A percentile compares a stretch with the other conserved stretches of the same genome.
phyloP scores from a whole-genome alignment of 257 asterid species.

The Penstemon newberryi region DNA sequence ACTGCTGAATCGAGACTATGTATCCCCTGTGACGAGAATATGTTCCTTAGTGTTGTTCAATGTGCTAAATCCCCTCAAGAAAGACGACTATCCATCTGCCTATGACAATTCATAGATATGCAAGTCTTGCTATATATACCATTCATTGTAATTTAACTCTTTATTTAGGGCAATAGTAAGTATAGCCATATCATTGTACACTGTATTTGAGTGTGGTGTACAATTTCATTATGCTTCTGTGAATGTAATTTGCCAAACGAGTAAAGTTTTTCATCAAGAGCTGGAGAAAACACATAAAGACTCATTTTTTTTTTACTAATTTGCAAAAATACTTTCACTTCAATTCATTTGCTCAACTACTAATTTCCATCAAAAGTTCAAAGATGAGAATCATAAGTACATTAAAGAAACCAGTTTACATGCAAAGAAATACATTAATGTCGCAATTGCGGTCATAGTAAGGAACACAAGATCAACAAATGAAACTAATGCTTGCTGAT shows the following conservation, averaged over 20 bases:
- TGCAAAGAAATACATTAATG: neutral
- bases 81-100: conserved; percentile 33
- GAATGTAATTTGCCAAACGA: conserved; percentile 15
- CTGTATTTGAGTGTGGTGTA: conserved; percentile 26
- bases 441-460: conserved; percentile 1
- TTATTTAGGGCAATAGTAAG: no score
- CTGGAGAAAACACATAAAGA: conserved; percentile 1
- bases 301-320: neutral
- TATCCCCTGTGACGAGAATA: conserved; percentile 47
- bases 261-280: conserved; percentile 19
- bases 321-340: neutral
- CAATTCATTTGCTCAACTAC: no score
- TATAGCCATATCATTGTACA: conserved; percentile 31
- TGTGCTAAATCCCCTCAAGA: conserved; percentile 39
- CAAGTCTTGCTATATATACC: neutral
- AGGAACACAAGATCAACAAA: conserved; percentile 8
- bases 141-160: no score
- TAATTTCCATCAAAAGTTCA: neutral
- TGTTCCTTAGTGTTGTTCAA: conserved; percentile 42
- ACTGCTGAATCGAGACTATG: conserved; percentile 47
- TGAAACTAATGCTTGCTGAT: neutral
- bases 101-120: conserved; percentile 16
- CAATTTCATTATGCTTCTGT: conserved; percentile 24
- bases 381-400: neutral
- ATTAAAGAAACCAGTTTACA: neutral